phyloP scores from a whole-genome alignment of 1,139 yeast species.

The Geotrichum australiense region DNA sequence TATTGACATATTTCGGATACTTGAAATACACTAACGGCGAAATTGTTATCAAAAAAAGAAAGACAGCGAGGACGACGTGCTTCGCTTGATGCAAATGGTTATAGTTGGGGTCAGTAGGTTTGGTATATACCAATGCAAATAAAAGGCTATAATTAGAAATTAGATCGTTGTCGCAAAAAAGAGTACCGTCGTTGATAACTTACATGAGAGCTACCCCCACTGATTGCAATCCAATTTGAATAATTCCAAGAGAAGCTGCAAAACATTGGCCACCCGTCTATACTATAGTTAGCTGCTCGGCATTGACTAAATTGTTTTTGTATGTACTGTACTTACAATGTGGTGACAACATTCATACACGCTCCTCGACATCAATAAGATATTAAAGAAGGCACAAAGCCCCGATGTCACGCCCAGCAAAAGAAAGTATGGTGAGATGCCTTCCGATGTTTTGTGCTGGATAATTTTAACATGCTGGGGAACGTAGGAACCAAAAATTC shows the following conservation, averaged over 20 bases:
- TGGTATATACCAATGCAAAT: slow-evolving; percentile 21
- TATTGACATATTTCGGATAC: slow-evolving; percentile 49
- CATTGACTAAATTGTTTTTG: neutral
- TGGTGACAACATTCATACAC: slow-evolving; percentile 34
- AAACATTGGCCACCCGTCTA: slow-evolving; percentile 50
- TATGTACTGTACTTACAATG: slow-evolving; percentile 37
- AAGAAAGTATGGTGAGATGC: slow-evolving; percentile 67
- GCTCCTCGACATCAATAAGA: slow-evolving; percentile 48
- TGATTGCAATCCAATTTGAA: slow-evolving; percentile 67
- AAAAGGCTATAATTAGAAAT: slow-evolving; percentile 19
- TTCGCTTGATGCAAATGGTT: too few relatives aligned
- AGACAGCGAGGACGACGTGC: slow-evolving; percentile 19
- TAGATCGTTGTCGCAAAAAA: too few relatives aligned
- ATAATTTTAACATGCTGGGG: slow-evolving; percentile 69
- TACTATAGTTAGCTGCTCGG: slow-evolving; percentile 24
- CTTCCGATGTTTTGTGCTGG: slow-evolving; percentile 61
- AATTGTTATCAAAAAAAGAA: slow-evolving; percentile 38
- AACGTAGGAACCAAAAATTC: slow-evolving; percentile 64
- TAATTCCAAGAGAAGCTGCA: slow-evolving; percentile 59
- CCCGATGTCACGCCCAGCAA: slow-evolving; percentile 71
- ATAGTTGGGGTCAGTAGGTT: too few relatives aligned
- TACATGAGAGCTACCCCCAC: slow-evolving; percentile 56
- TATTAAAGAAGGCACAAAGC: slow-evolving; percentile 60
- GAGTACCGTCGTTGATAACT: too few relatives aligned
- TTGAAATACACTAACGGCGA: slow-evolving; percentile 32